Base-by-base conservation (phyloP, 768 basidiomycete species). In the Clitopilus passeckerianus region DNA sequence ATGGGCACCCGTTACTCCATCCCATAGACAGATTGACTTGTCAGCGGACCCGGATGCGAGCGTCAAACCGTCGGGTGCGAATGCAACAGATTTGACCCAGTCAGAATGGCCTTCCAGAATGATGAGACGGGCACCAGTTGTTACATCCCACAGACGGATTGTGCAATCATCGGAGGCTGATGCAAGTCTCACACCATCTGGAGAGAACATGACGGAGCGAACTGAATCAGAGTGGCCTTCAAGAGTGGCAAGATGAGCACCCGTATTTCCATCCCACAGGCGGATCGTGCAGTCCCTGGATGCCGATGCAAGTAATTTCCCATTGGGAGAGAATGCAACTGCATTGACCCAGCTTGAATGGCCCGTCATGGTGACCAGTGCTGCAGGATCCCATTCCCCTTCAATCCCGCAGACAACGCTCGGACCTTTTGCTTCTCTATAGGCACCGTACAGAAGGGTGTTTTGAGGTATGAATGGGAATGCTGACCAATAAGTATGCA, bases 261-360 rank as follows among this genome's bases (percentile, higher is more conserved):
- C n/a, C 20, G 57, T 61, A 5, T 35, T 24, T n/a, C 53, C 23
- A 18, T 61, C 53, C 60, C 60, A 61, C 18, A 61, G 6, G 20
- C 46, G 46, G 24, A 54, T n/a, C 7, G 37, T 57, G 14, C 22
- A 35, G 43, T 61, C 60, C 1, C 27, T 30, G 9, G 56, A 57
- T 16, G 22, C 56, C n/a, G 60, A 54, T 3, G 57, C 60, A 16
- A 61, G 34, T 14, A 54, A 8, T 27, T 33, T 34, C 18, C 56
- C 57, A 16, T 37, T 44, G 1, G 60, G 60, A 23, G 56, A 61
- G 23, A 41, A 61, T 53, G 22, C 24, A 53, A 58, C 56, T 24
- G 35, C 57, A 34, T 34, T 33, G 20, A 61, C n/a, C 12, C 12
- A 23, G n/a, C 30, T 8, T 27, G 37, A 34, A 34, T 61, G 60